Evolutionary conservation across 1,139 yeast species (phyloP).

Genomic region (Sugiyamaella grinbergsii): DNA sequence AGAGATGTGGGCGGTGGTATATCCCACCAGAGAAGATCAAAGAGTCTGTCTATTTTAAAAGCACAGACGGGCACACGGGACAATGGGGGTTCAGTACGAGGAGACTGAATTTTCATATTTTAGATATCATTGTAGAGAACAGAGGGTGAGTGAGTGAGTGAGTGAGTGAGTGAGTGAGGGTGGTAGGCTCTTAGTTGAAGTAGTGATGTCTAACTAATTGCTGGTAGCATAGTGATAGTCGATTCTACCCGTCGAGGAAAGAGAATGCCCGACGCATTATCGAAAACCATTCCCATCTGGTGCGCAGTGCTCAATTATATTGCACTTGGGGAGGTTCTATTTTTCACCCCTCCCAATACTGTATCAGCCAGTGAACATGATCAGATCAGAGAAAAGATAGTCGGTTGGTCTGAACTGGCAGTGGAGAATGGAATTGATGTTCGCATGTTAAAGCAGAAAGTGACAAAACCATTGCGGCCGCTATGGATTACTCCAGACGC

Average conservation of each 20-base stretch:
- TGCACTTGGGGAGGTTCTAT: conserved; percentile 40
- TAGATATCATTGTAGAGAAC: conserved; percentile 49
- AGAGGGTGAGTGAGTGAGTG: conserved; percentile 43
- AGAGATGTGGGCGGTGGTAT: conserved; percentile 90
- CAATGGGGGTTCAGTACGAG: conserved; percentile 79
- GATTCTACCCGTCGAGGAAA: conserved; percentile 89
- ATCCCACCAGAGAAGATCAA: conserved; percentile 48
- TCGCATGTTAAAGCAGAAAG: conserved; percentile 34
- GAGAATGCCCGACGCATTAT: conserved; percentile 79
- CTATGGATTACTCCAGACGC: conserved; percentile 70
- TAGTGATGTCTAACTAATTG: conserved; percentile 4
- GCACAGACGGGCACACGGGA: conserved; percentile 85
- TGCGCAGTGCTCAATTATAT: conserved; percentile 72
- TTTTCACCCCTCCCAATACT: conserved; percentile 54
- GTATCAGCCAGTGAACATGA: conserved; percentile 62
- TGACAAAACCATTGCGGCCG: conserved; percentile 61
- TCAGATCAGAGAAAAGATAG: conserved; percentile 54
- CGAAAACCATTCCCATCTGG: conserved; percentile 90
- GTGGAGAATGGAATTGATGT: conserved; percentile 45
- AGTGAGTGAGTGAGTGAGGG: not conserved
- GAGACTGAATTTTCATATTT: conserved; percentile 70
- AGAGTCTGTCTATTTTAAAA: conserved; percentile 73
- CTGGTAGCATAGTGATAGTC: conserved; percentile 52
- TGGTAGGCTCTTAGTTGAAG: not conserved
- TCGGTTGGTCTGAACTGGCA: conserved; percentile 53